phyloP scores from a whole-genome alignment of 2,329 filamentous ascomycete genomes.

The Coccinonectria pachysandricola region DNA sequence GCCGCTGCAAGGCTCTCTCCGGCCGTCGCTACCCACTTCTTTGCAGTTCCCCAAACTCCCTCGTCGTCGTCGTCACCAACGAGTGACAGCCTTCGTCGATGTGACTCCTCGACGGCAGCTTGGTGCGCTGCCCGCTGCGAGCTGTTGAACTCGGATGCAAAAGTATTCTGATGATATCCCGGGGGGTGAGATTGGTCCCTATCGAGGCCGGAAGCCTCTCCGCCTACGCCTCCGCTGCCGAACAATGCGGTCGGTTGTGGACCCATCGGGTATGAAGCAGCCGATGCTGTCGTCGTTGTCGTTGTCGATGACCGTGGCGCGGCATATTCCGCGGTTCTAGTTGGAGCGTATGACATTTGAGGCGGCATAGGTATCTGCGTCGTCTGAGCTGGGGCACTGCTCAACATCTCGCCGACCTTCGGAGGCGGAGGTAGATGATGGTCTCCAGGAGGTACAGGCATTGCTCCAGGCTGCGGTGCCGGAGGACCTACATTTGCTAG shows the following conservation, averaged over 20 bases:
- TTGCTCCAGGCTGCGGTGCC: constrained; percentile 47
- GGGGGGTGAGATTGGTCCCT: constrained; percentile 35
- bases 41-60: constrained; percentile 45
- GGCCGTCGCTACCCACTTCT: constrained; percentile 46
- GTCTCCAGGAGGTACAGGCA: constrained; percentile 31
- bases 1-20: constrained; percentile 47
- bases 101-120: constrained; percentile 17
- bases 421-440: constrained; percentile 38
- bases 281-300: constrained; percentile 20
- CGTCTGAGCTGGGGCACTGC: constrained; percentile 23
- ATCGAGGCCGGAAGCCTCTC: no score
- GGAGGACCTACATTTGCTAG: constrained; percentile 31
- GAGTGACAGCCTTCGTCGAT: constrained; percentile 6
- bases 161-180: constrained; percentile 46
- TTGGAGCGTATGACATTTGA: constrained; percentile 40
- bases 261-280: constrained; percentile 11
- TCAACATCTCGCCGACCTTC: constrained; percentile 35
- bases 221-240: constrained; percentile 14
- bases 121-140: constrained; percentile 35
- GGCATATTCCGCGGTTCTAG: constrained; percentile 29
- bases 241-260: constrained; percentile 16
- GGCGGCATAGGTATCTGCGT: constrained; percentile 34
- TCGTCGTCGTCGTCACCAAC: constrained; percentile 25
- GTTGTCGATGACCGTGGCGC: constrained; percentile 38
- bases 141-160: constrained; percentile 40